Evolutionary conservation across 179 eudicot species (phyloP), one percentile per base, ranked within the genome.

Genomic region (Drosera spatulata): DNA sequence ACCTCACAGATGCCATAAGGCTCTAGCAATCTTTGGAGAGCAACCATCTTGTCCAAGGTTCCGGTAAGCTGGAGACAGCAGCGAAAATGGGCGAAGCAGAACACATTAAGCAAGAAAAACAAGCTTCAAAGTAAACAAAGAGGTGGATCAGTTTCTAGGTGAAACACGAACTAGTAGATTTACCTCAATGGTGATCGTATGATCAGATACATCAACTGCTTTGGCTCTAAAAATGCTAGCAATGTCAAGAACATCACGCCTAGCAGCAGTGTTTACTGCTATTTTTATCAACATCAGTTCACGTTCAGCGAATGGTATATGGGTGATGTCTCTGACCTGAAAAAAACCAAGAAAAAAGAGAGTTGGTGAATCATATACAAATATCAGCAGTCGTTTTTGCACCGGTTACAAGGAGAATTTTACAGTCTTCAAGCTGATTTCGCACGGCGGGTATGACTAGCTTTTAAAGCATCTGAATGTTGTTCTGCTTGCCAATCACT

Each of bases 1-100:
- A 90, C 97, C 95, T 90, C 97, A 66, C 95, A 90, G 63, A 90
- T 87, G 63, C 97, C 95, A 60, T 66, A 86, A 45, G 87, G 87
- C 77, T 90, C 97, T 69, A 90, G 64, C 74, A 90, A 69, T 69
- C 82, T 78, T 62, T 90, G 96, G 52, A 88, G 77, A 10, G 96
- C 96, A 60, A 85, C 76, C 96, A 88, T 81, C 83, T 88, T 88
- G 73, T 74, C 71, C 45, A 85, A 60, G 60, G 78, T 83, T 68
- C 96, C 96, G 11, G 94, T 81, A 56, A 89, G 81, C 95, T 89
- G 74, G 53, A 66, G 60, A 45, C 13, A 7, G 14, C 6, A 52
- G 41, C 41, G 2, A 45, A 10, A 45, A 10, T 10, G 10, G 10
- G 49, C 7, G 49, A 45, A 45, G 49, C 49, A 45, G 49, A 45